Evolutionary conservation across 768 basidiomycete species (phyloP).

Genomic region (Collybia sp.): DNA sequence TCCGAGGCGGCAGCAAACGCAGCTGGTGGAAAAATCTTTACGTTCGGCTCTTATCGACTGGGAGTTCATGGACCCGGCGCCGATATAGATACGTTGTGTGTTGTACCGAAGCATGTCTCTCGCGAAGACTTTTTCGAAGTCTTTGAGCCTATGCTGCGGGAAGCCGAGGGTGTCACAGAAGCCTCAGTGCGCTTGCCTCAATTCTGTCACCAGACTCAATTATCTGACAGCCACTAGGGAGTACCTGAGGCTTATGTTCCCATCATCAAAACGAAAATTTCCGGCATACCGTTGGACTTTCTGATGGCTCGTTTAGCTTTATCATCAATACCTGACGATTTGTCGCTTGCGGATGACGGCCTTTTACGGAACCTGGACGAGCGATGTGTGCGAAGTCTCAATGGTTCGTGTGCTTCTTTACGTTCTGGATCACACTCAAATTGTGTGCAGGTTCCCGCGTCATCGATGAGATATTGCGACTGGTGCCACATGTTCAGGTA

Average conservation of each 20-base stretch:
- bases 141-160: constrained; percentile 85
- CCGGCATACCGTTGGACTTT: constrained; percentile 91
- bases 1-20: constrained; percentile 85
- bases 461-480: constrained; percentile 90
- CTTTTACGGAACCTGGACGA: constrained; percentile 91
- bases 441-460: constrained; percentile 76
- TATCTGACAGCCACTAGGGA: constrained; percentile 46
- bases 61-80: constrained; percentile 95
- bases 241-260: constrained; percentile 98
- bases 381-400: constrained; percentile 90
- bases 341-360: constrained; percentile 88
- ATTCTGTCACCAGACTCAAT: neutral
- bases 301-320: constrained; percentile 86
- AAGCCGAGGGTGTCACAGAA: constrained; percentile 79
- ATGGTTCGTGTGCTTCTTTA: constrained; percentile 44
- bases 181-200: constrained; percentile 65
- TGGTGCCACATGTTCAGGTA: constrained; percentile 91
- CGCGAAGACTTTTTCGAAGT: constrained; percentile 94
- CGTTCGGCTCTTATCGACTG: constrained; percentile 96
- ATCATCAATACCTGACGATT: constrained; percentile 86
- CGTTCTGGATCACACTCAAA: constrained; percentile 1
- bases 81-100: constrained; percentile 98
- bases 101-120: constrained; percentile 94
- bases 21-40: constrained; percentile 98
- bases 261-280: constrained; percentile 87